Evolutionary conservation across 306 rosid species (phyloP).

Genomic region (Pterocarpus macrocarpus): DNA sequence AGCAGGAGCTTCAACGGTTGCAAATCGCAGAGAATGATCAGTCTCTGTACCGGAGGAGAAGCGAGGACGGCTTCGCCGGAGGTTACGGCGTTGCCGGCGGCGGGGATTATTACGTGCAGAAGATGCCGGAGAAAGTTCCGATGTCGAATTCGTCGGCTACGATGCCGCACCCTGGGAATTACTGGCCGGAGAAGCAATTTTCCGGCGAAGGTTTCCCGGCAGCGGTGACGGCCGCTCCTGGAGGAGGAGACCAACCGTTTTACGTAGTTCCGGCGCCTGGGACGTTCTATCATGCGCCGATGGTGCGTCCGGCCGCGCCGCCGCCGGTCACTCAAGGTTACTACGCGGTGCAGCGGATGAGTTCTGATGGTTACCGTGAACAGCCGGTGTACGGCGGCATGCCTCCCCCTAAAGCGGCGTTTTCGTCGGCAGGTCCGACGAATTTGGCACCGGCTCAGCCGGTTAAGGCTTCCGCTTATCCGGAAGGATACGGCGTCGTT

Average conservation of each 20-base stretch:
- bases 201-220: constrained; percentile 58
- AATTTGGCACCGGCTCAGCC: constrained; percentile 53
- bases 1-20: constrained; percentile 70
- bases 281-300: constrained; percentile 57
- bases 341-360: constrained; percentile 69
- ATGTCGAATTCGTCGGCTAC: constrained; percentile 41
- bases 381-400: constrained; percentile 65
- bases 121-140: constrained; percentile 58
- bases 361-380: constrained; percentile 75
- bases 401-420: constrained; percentile 36
- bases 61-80: constrained; percentile 61
- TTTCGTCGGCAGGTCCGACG: constrained; percentile 47
- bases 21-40: constrained; percentile 71
- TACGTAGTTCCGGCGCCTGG: constrained; percentile 70
- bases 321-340: constrained; percentile 64
- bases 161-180: constrained; percentile 45
- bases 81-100: constrained; percentile 58
- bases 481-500: constrained; percentile 61
- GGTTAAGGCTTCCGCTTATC: constrained; percentile 51
- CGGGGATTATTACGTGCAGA: constrained; percentile 63
- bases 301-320: constrained; percentile 53
- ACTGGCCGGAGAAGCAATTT: constrained; percentile 75
- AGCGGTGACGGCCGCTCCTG: constrained; percentile 50
- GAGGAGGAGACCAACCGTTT: constrained; percentile 60
- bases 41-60: constrained; percentile 57